Evolutionary conservation across 2,329 filamentous ascomycete species (phyloP), one percentile per base, ranked within the genome.

Genomic region (Stachybotrys echinatus): DNA sequence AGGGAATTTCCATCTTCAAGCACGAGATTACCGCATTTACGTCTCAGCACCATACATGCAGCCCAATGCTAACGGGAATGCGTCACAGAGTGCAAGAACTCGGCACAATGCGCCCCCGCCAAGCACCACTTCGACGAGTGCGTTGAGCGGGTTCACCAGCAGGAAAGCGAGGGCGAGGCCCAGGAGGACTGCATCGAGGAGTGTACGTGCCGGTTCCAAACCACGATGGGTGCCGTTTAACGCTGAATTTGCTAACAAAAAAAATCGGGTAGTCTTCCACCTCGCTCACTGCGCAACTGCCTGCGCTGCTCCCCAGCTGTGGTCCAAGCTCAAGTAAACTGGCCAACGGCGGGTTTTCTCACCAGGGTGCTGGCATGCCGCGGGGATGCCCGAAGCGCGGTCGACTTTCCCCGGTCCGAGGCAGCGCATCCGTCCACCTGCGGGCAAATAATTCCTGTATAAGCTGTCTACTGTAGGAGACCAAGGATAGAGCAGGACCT

Each of bases 91-190:
- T 99, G 94, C 83, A 83, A 83, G 73, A 84, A 92, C 71, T 91
- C 91, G 58, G 81, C 87, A 71, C 78, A 88, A 73, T 99, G 94
- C 76, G 80, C 86, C 54, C 85, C 87, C 52, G 82, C 83, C 67
- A 99, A 97, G 85, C 92, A 97, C 81, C 94, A 99, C 82, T 97
- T 88, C 72, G 92, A 97, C 60, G 90, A 96, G 76, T 99, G 94
- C 72, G 91, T 92, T 62, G 92, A 96, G 83, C 91, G 94, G 64
- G 94, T 99, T 61, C 64, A 70, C 51, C 59, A 70, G 60, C 68
- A 71, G 56, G 83, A 90, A 65, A 82, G 87, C 61, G 81, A 86
- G 57, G 84, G 87, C 62, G 85, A 77, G 50, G 76, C 85, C 63
- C 84, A 88, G 65, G 94, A 99, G 82, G 92, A 97, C 78, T 99